Base-by-base conservation (phyloP, 106 monocot genomes). In the Ottelia alismoides region DNA sequence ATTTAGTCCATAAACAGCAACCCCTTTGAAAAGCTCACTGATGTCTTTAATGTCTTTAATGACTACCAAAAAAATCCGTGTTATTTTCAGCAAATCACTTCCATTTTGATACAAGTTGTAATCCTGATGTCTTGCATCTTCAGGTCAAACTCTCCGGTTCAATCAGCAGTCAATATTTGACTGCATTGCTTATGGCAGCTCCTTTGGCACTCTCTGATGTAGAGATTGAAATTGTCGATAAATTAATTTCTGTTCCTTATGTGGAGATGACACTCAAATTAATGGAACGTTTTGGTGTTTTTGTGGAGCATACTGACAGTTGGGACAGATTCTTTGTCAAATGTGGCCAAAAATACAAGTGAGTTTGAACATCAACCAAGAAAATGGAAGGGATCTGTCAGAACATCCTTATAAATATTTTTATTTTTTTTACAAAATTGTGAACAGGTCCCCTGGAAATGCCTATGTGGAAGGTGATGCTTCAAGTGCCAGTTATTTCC, bases 401-500 rank as follows among this genome's bases (percentile, higher is more conserved):
- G n/a, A n/a, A n/a, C n/a, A n/a, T n/a, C n/a, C n/a, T n/a, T n/a
- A n/a, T n/a, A n/a, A n/a, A n/a, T n/a, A n/a, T n/a, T n/a, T n/a
- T n/a, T n/a, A n/a, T n/a, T n/a, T n/a, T n/a, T n/a, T n/a, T n/a
- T n/a, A n/a, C n/a, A n/a, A n/a, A n/a, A n/a, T n/a, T n/a, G n/a
- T n/a, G 63, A 17, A 49, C 44, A 98, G 96, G 69, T 89, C 96
- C 1, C 89, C 96, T 43, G 85, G 89, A 66, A 72, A 63, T 30
- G 89, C 96, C 64, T 98, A 74, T 63, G 96, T 98, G 19, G 96
- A 98, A 78, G 96, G 96, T 27, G 96, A 98, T 79, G 96, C 96
- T 54, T 98, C 96, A 20, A 89, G 89, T 61, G 96, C 89, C 22
- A 98, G 96, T 68, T 98, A 98, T 69, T 98, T 98, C 64, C 65